Conservation (phyloP, 306 rosid genomes). For the Pyrus bretschneideri region DNA sequence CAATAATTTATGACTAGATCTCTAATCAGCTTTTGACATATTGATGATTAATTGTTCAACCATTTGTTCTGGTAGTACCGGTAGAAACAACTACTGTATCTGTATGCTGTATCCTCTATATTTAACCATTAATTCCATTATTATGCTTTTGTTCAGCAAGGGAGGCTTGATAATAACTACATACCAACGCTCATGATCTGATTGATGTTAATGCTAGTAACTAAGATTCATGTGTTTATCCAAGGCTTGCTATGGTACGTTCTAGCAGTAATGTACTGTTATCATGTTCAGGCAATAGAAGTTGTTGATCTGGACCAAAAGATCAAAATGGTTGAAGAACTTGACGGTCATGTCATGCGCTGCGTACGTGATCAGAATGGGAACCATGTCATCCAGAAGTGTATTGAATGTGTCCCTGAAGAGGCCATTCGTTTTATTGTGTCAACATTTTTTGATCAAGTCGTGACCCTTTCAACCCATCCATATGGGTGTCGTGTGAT, state of each 20-base stretch:
- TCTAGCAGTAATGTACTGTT: neutral
- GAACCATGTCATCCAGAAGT: constrained; percentile 90
- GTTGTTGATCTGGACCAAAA: constrained; percentile 94
- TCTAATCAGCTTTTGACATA: neutral
- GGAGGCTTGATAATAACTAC: neutral
- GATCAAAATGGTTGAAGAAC: constrained; percentile 87
- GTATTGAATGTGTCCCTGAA: constrained; percentile 95
- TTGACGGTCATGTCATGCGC: constrained; percentile 84
- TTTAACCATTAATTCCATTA: neutral
- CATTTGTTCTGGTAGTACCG: neutral
- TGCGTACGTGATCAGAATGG: constrained; percentile 99
- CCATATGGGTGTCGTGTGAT: constrained; percentile 97
- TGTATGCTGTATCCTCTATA: neutral
- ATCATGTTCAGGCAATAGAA: constrained; percentile 68
- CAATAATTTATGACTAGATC: neutral
- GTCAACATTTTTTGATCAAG: constrained; percentile 84
- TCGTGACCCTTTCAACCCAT: constrained; percentile 84
- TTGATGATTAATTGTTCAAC: constrained; percentile 1
- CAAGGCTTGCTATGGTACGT: neutral
- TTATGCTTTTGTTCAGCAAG: neutral
- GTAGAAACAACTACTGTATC: neutral
- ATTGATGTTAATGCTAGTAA: neutral
- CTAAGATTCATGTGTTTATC: neutral
- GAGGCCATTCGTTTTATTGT: constrained; percentile 68
- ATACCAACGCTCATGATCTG: neutral